Evolutionary conservation across 2,329 filamentous ascomycete species (phyloP).

Genomic region (Hymenotorrendiella dingleyae): DNA sequence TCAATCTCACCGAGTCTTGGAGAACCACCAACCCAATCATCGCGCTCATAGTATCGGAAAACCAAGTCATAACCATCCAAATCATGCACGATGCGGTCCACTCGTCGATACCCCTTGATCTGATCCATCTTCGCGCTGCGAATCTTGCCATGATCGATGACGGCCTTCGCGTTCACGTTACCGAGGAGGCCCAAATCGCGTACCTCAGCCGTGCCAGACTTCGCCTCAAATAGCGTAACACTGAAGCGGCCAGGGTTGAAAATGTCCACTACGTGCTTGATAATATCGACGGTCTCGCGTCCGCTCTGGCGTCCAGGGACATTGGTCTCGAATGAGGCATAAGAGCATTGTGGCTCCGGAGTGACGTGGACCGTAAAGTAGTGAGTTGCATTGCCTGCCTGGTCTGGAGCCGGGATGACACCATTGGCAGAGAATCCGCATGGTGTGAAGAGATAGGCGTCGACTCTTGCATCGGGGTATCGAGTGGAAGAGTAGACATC

Average conservation of each 20-base stretch:
- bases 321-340: slow-evolving; percentile 97
- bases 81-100: slow-evolving; percentile 95
- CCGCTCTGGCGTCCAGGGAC: slow-evolving; percentile 85
- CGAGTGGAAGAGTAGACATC: slow-evolving; percentile 80
- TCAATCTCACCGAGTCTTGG: slow-evolving; percentile 30
- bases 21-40: slow-evolving; percentile 55
- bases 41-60: slow-evolving; percentile 91
- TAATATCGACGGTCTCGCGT: slow-evolving; percentile 81
- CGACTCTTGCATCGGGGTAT: slow-evolving; percentile 89
- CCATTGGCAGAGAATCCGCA: slow-evolving; percentile 98
- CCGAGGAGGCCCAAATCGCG: slow-evolving; percentile 27
- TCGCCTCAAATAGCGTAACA: slow-evolving; percentile 92
- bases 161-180: slow-evolving; percentile 30
- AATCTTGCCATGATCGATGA: slow-evolving; percentile 36
- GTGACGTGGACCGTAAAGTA: slow-evolving; percentile 99
- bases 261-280: slow-evolving; percentile 89
- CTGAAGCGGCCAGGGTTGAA: slow-evolving; percentile 98
- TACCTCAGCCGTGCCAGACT: slow-evolving; percentile 40
- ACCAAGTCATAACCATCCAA: slow-evolving; percentile 96
- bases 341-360: slow-evolving; percentile 93
- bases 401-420: slow-evolving; percentile 73
- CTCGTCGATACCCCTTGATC: slow-evolving; percentile 78
- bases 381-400: slow-evolving; percentile 50
- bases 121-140: slow-evolving; percentile 53
- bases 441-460: slow-evolving; percentile 92